phyloP scores from a whole-genome alignment of 306 rosid species.

The Dryas alaskensis region DNA sequence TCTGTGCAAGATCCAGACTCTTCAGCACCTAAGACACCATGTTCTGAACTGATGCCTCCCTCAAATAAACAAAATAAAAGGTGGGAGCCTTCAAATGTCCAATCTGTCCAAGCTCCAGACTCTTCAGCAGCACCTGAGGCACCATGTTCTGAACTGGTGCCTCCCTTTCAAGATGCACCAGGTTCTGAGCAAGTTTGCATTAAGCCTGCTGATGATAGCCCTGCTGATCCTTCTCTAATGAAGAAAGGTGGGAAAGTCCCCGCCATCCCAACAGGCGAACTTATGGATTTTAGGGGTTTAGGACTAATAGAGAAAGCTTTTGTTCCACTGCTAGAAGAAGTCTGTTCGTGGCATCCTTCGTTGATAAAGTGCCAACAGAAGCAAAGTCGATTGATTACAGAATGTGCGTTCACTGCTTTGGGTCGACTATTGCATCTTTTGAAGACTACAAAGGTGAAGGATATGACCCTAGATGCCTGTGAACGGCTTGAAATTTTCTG shows the following conservation, averaged over 20 bases:
- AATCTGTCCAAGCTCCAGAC: too few relatives aligned
- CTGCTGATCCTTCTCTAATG: background rate
- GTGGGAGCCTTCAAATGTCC: too few relatives aligned
- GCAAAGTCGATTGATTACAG: background rate
- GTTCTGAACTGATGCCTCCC: background rate
- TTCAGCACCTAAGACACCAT: background rate
- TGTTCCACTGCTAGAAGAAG: constrained; percentile 13
- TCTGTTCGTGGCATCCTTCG: background rate
- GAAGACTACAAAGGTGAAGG: constrained; percentile 6
- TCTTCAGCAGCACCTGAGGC: too few relatives aligned
- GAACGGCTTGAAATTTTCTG: background rate
- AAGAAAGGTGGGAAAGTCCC: background rate
- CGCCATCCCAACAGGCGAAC: background rate
- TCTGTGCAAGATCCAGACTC: background rate
- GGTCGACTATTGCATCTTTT: constrained; percentile 6
- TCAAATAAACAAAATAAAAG: too few relatives aligned
- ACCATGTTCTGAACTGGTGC: too few relatives aligned
- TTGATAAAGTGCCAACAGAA: background rate
- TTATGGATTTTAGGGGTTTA: constrained; percentile 1
- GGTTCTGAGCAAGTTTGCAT: background rate
- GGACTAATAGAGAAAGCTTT: constrained; percentile 11
- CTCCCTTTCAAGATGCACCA: background rate
- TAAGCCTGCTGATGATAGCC: background rate
- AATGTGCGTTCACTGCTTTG: constrained; percentile 11
- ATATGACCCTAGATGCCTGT: background rate